A percentile compares a stretch with the other conserved stretches of the same genome.
These are phyloP conservation scores for Stagonosporopsis rhizophila DNA, from an alignment of 2,329 filamentous ascomycete species.

Conservation along the genomic window DNA sequence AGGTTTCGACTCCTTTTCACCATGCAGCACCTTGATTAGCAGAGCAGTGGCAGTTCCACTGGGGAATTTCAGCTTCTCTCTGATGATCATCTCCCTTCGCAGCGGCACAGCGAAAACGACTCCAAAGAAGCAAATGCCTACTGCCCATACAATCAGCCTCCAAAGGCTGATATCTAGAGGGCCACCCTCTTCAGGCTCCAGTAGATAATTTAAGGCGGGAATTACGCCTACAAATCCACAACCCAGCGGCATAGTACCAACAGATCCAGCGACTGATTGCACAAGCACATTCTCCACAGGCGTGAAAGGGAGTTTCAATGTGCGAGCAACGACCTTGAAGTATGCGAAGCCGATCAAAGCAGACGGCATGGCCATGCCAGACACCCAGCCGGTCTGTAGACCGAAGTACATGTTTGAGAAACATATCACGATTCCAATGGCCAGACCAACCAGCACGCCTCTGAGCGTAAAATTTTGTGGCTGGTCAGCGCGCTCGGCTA, in stretches of 20 bases:
- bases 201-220: constrained; percentile 86
- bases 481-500: constrained; percentile 47
- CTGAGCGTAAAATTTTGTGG: constrained; percentile 82
- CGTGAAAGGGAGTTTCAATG: constrained; percentile 81
- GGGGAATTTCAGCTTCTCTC: constrained; percentile 91
- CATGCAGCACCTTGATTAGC: constrained; percentile 89
- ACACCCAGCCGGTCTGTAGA: constrained; percentile 85
- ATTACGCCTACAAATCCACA: constrained; percentile 96
- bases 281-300: constrained; percentile 97
- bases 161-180: constrained; percentile 74
- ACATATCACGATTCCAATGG: constrained; percentile 88
- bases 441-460: constrained; percentile 78
- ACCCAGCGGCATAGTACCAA: constrained; percentile 95
- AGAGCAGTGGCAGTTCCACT: constrained; percentile 95
- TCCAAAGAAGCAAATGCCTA: constrained; percentile 95
- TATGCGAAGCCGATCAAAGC: constrained; percentile 94
- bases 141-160: constrained; percentile 86
- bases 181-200: constrained; percentile 78
- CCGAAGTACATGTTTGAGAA: constrained; percentile 99
- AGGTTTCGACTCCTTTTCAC: constrained; percentile 50
- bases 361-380: constrained; percentile 95
- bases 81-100: constrained; percentile 87
- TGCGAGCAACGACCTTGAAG: constrained; percentile 78
- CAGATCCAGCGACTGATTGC: constrained; percentile 92
- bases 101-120: constrained; percentile 95